phyloP scores from a whole-genome alignment of 345 rosid species.

The Ailanthus altissimus region DNA sequence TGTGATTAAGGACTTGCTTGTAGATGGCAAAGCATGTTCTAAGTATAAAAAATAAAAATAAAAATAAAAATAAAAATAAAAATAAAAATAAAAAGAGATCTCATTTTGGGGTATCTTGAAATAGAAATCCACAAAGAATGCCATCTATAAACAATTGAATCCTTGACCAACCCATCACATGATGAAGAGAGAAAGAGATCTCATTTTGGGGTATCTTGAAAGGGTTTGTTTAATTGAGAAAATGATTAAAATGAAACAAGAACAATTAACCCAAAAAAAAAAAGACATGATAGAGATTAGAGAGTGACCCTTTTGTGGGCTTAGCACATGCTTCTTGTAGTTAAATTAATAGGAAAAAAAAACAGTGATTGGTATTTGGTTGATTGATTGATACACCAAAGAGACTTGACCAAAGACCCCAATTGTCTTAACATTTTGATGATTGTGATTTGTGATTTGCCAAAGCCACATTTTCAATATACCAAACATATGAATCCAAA shows the following conservation, averaged over 20 bases:
- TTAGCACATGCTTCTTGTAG: slow-evolving; percentile 21
- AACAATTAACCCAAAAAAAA: neutral
- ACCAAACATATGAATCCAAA: neutral
- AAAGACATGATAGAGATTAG: neutral
- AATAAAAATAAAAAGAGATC: too few species aligned
- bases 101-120: too few species aligned
- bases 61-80: too few species aligned
- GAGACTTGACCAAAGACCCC: neutral
- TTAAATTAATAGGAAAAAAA: neutral
- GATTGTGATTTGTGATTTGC: neutral
- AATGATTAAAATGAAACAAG: neutral
- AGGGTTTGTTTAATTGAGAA: neutral
- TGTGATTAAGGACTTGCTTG: slow-evolving; percentile 18
- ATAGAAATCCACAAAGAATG: too few species aligned
- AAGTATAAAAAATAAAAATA: too few species aligned
- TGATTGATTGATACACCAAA: neutral
- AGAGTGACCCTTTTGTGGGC: neutral
- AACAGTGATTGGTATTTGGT: neutral
- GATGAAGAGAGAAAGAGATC: slow-evolving; percentile 1
- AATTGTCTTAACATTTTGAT: slow-evolving; percentile 1
- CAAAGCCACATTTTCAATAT: neutral
- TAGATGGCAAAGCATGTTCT: slow-evolving; percentile 21
- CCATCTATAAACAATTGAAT: neutral
- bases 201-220: slow-evolving; percentile 10
- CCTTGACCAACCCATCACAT: slow-evolving; percentile 10